A percentile compares a stretch with the other conserved stretches of the same genome.
Conservation (phyloP, 1,284 basidiomycete species). For the Omphalotus olearius region DNA sequence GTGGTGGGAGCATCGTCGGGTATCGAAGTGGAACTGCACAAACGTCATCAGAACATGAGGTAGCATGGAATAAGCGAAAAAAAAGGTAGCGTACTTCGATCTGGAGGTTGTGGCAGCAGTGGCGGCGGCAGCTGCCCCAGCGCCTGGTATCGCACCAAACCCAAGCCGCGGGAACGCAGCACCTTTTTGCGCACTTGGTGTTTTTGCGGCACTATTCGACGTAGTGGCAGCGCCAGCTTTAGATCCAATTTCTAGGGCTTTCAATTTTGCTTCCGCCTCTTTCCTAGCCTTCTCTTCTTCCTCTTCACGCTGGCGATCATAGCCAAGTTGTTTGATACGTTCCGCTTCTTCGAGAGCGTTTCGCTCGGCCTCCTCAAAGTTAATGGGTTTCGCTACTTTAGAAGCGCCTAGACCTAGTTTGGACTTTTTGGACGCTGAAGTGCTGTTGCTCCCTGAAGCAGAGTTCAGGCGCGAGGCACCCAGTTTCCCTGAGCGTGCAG, state of each 20-base stretch:
- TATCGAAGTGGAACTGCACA: slow-evolving; percentile 25
- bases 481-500: slow-evolving; percentile 35
- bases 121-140: slow-evolving; percentile 47
- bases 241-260: slow-evolving; percentile 33
- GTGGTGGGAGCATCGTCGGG: slow-evolving; percentile 69
- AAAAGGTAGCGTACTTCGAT: slow-evolving; percentile 34
- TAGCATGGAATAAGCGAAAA: background rate
- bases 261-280: slow-evolving; percentile 46
- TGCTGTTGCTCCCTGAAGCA: slow-evolving; percentile 32
- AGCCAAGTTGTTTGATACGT: slow-evolving; percentile 83
- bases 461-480: slow-evolving; percentile 56
- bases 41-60: background rate
- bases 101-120: slow-evolving; percentile 38
- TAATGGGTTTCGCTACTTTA: slow-evolving; percentile 69
- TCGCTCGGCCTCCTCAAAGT: slow-evolving; percentile 90
- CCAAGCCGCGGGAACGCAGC: slow-evolving; percentile 80
- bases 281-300: slow-evolving; percentile 59
- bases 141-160: slow-evolving; percentile 77
- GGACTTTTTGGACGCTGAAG: slow-evolving; percentile 47
- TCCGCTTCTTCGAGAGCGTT: slow-evolving; percentile 88
- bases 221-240: slow-evolving; percentile 29
- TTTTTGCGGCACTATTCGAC: slow-evolving; percentile 21
- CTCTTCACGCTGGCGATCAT: slow-evolving; percentile 80
- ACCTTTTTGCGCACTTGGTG: slow-evolving; percentile 25
- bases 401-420: slow-evolving; percentile 86